These are phyloP conservation scores for Noccaea caerulescens DNA, from an alignment of 345 rosid genomes.

Conservation along the genomic window DNA sequence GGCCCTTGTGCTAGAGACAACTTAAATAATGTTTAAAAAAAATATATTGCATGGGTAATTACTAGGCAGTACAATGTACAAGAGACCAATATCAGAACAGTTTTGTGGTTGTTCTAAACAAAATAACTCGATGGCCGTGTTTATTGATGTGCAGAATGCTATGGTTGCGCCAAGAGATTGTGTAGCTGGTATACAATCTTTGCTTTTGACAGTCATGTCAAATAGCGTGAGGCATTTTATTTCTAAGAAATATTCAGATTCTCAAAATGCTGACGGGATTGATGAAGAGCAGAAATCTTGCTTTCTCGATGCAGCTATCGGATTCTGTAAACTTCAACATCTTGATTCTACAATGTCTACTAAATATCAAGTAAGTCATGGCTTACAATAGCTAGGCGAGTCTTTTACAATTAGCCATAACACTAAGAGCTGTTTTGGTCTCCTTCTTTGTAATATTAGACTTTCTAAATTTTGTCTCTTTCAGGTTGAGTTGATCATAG, in stretches of 20 bases:
- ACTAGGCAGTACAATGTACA: slow-evolving; percentile 12
- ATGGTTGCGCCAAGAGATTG: slow-evolving; percentile 47
- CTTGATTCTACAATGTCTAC: slow-evolving; percentile 61
- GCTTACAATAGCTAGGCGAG: slow-evolving; percentile 21
- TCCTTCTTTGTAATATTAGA: slow-evolving; percentile 29
- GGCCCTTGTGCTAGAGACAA: slow-evolving; percentile 9
- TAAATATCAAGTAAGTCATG: slow-evolving; percentile 70
- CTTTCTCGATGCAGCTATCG: slow-evolving; percentile 80
- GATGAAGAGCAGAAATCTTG: slow-evolving; percentile 73
- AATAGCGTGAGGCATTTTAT: slow-evolving; percentile 63
- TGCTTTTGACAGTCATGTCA: slow-evolving; percentile 84
- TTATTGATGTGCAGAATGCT: slow-evolving; percentile 58
- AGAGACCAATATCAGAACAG: slow-evolving; percentile 8
- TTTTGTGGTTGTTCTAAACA: slow-evolving; percentile 19
- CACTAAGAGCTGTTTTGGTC: slow-evolving; percentile 26
- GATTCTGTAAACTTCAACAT: slow-evolving; percentile 93
- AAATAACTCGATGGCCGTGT: slow-evolving; percentile 6
- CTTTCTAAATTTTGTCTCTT: slow-evolving; percentile 28
- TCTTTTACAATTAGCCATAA: slow-evolving; percentile 13
- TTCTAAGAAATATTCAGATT: slow-evolving; percentile 58
- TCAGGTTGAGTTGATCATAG: slow-evolving; percentile 87
- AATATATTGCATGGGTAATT: slow-evolving; percentile 1
- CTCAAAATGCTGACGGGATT: slow-evolving; percentile 49
- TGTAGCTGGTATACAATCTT: slow-evolving; percentile 66
- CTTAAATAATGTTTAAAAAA: neutral